phyloP scores from a whole-genome alignment of 176 grass and related monocot genomes.

The Olyra latifolia region DNA sequence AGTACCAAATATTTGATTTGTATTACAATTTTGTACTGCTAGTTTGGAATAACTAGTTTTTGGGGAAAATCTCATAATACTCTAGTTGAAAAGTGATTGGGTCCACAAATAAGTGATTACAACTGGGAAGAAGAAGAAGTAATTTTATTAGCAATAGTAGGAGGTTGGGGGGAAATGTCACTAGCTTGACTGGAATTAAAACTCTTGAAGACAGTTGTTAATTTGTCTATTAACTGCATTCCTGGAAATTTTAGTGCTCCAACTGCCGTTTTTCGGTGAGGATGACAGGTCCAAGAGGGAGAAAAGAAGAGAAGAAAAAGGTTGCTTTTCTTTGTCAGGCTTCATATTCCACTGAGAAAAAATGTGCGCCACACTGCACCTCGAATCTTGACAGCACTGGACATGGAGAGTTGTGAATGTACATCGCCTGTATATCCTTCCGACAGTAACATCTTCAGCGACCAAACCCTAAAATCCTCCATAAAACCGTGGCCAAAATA shows the following conservation, averaged over 20 bases:
- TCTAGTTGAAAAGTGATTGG: neutral
- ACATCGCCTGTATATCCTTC: constrained; percentile 6
- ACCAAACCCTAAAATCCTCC: constrained; percentile 20
- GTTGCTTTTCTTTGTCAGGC: constrained; percentile 21
- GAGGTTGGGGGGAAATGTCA: neutral
- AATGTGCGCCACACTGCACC: constrained; percentile 19
- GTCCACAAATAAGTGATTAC: neutral
- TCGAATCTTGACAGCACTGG: constrained; percentile 25
- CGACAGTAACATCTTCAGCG: constrained; percentile 33
- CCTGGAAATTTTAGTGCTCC: neutral
- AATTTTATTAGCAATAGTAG: neutral
- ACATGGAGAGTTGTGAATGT: constrained; percentile 17
- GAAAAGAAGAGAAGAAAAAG: constrained; percentile 2
- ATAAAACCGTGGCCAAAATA: constrained; percentile 7
- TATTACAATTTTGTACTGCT: neutral
- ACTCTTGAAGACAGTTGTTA: constrained; percentile 2
- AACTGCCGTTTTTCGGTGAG: constrained; percentile 31
- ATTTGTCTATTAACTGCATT: constrained; percentile 28
- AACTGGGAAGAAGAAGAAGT: neutral
- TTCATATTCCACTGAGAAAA: constrained; percentile 32
- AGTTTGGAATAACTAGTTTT: neutral
- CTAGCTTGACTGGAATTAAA: neutral
- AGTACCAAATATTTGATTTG: neutral
- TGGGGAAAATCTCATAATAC: neutral
- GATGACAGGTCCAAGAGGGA: constrained; percentile 28